Base-by-base conservation (phyloP, 73 alveolate genomes). In the Blepharisma japonicum region DNA sequence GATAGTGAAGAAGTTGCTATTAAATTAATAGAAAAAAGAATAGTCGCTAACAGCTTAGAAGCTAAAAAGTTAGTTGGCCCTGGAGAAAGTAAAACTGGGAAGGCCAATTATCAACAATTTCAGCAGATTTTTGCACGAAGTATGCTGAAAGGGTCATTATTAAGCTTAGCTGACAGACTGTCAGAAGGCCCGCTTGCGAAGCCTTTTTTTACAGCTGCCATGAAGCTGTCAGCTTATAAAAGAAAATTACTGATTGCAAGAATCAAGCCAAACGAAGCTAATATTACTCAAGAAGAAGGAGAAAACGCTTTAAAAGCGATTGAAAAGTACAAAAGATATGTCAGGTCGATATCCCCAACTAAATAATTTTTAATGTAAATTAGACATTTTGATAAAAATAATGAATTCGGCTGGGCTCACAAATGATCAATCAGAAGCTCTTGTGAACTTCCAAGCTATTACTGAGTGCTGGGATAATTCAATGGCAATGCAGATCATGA, bases 141-240 rank as follows among this genome's bases (percentile, higher is more conserved):
- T 25, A 61, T 61, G 74, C 46, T 61, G 14, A 61, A 61, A 61
- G 74, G 74, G 38, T n/a, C 74, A 2, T 25, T 61, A 25, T 18
- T 11, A 8, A 61, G 74, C 23, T 61, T 61, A 5, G 74, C 23
- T 14, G 46, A 39, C 18, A 14, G 74, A 39, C 74, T 61, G 23
- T 61, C 74, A 61, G 74, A 61, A 61, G 74, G 74, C 14, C 74
- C 74, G 47, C 46, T 61, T 18, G 38, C 74, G 14, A 61, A 61
- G 47, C 74, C 74, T 18, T 61, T 14, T 25, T 61, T 61, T 25
- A 61, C 74, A 20, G 74, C 23, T 18, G 14, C 74, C 14, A 61
- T 61, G 74, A 61, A 61, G 23, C 74, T 61, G 14, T 61, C 74
- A 1, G 74, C 74, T 61, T 61, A 61, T 25, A 61, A 61, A 5